Evolutionary conservation across 2,329 filamentous ascomycete genomes (phyloP), one percentile per base, ranked within the genome.

Genomic region (Onygenales sp.): DNA sequence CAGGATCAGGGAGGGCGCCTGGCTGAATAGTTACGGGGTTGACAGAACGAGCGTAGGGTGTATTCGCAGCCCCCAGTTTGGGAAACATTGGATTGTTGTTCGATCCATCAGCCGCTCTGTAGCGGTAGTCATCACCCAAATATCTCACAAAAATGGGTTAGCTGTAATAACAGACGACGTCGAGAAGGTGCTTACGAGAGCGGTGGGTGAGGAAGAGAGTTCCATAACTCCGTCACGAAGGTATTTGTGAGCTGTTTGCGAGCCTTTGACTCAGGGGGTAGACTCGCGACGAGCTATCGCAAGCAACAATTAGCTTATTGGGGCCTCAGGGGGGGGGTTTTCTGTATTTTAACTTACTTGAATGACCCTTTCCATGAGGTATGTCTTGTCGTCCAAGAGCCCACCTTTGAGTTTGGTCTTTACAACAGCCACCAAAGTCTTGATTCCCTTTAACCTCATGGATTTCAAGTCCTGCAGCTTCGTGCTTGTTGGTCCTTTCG

Each of bases 331-430:
- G 14, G 33, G 33, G 33, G 17, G 51, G 36, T 42, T 10, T 27
- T 31, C 49, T 13, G 36, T 51, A 21, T 9, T 43, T 52, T 13
- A 37, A 2, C 64, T 57, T 66, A 74, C 73, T 61, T 77, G 80
- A 56, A 89, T 88, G 4, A 85, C 77, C 6, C 81, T 76, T 67
- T 89, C 86, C 82, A 89, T 87, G 44, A 88, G 73, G 76, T 88
- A 86, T 1, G 83, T 86, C 70, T 86, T 87, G 71, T 92, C 88
- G 61, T 92, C 84, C 4, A 81, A 69, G 9, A 84, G 74, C 47
- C 80, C 77, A 1, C 85, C 83, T 59, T 80, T 84, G 34, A 83
- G 67, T 67, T 87, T 83, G 56, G 72, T 76, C 52, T 79, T 77
- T 54, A 88, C 71, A 39, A 88, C 70, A 4, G 79, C 74, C 44